Conservation (phyloP, 2,329 filamentous ascomycete species). For the Colletotrichum kahawae region DNA sequence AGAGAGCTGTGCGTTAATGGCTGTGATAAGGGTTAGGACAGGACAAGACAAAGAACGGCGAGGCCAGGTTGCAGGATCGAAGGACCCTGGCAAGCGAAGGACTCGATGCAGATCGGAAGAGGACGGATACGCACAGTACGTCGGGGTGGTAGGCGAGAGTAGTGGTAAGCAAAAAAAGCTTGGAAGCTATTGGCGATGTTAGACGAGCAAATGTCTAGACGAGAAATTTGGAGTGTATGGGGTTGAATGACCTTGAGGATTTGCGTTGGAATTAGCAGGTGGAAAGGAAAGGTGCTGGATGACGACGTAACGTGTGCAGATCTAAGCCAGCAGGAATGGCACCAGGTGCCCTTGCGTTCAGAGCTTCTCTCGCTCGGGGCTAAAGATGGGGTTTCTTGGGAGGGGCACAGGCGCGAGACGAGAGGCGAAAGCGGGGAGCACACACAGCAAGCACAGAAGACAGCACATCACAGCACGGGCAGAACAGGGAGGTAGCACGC, state of each 20-base stretch:
- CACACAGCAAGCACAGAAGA: background rate
- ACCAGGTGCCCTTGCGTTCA: slow-evolving; percentile 21
- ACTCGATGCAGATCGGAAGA: background rate
- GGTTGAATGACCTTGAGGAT: slow-evolving; percentile 15
- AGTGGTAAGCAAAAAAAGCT: background rate
- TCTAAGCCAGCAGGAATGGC: slow-evolving; percentile 21
- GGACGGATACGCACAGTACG: slow-evolving; percentile 5
- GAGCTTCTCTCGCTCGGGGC: slow-evolving; percentile 14
- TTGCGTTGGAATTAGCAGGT: slow-evolving; percentile 23
- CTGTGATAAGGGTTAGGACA: slow-evolving; percentile 18
- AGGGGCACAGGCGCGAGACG: slow-evolving; percentile 1
- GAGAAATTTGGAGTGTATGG: slow-evolving; percentile 2
- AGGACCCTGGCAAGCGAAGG: background rate
- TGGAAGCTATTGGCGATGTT: slow-evolving; percentile 15
- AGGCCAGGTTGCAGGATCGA: slow-evolving; percentile 19
- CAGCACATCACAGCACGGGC: background rate
- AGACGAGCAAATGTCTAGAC: slow-evolving; percentile 6
- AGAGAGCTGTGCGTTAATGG: slow-evolving; percentile 23
- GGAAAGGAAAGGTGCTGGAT: slow-evolving; percentile 19
- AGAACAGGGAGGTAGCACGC: background rate
- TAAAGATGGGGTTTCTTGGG: slow-evolving; percentile 5
- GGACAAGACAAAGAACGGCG: background rate
- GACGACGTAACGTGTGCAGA: slow-evolving; percentile 25
- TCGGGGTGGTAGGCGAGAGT: background rate
- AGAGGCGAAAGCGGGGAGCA: background rate